phyloP scores from a whole-genome alignment of 2,329 filamentous ascomycete genomes.

The Cladosporium phlei region DNA sequence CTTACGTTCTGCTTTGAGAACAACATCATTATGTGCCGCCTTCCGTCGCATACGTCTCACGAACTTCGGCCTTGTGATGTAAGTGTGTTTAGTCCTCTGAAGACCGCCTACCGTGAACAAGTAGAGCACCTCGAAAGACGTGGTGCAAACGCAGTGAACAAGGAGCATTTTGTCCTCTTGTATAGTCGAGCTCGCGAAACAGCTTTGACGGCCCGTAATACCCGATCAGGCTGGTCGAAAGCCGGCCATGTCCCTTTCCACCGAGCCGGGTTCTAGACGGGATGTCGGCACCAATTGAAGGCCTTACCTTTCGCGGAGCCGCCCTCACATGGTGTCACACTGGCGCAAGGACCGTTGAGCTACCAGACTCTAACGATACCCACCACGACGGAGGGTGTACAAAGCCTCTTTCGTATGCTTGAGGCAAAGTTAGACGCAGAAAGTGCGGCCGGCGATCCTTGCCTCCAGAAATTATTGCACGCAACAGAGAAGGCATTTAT shows the following conservation, averaged over 20 bases:
- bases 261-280: not conserved
- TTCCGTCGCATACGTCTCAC: constrained; percentile 28
- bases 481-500: no score
- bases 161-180: constrained; percentile 18
- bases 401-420: not conserved
- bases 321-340: no score
- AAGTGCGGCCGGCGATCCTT: no score
- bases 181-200: constrained; percentile 24
- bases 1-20: constrained; percentile 27
- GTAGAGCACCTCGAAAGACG: constrained; percentile 15
- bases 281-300: not conserved
- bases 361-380: not conserved
- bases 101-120: constrained; percentile 13
- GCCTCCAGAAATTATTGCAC: no score
- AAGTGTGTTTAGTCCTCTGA: constrained; percentile 12
- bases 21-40: constrained; percentile 32
- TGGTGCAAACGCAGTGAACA: constrained; percentile 12
- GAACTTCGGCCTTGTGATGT: constrained; percentile 29
- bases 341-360: no score
- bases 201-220: constrained; percentile 26
- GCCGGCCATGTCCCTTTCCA: constrained; percentile 28
- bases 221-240: constrained; percentile 25
- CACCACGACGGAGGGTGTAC: not conserved
- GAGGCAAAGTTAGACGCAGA: no score
- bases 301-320: no score